Evolutionary conservation across 441 rosid genomes (phyloP).

Genomic region (Pelargonium hybrid): DNA sequence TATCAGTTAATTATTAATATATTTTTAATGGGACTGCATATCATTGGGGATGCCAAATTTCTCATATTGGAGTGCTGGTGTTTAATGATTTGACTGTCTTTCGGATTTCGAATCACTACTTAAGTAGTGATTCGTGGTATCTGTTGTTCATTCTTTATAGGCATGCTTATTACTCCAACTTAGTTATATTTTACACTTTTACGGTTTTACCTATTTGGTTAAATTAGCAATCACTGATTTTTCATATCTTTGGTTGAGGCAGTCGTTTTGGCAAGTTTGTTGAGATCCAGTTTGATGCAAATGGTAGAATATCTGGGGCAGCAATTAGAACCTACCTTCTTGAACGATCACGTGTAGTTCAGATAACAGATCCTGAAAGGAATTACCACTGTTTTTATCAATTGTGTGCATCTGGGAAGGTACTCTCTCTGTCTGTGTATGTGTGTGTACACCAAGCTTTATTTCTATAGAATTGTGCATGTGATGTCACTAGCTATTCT

Average conservation of each 20-base stretch:
- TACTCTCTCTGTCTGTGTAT: background rate
- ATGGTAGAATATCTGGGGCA: conserved; percentile 65
- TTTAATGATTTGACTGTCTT: no score
- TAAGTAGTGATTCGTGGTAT: no score
- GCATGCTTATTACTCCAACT: background rate
- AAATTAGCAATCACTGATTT: background rate
- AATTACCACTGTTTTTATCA: conserved; percentile 75
- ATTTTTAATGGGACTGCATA: no score
- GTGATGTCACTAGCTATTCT: background rate
- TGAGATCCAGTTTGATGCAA: conserved; percentile 58
- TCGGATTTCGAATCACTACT: no score
- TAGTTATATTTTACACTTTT: background rate
- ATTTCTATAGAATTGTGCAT: background rate
- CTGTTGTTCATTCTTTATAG: background rate
- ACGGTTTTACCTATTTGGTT: background rate
- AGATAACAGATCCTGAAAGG: conserved; percentile 75
- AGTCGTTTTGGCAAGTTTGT: conserved; percentile 86
- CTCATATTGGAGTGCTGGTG: no score
- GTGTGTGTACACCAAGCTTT: background rate
- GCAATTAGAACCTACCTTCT: conserved; percentile 66
- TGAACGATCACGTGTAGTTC: conserved; percentile 71
- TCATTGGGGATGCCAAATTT: no score
- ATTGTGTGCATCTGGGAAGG: conserved; percentile 35
- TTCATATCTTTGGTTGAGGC: background rate
- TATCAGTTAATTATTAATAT: no score